These are phyloP conservation scores for Capsicum chinense DNA, from an alignment of 257 asterid species.

Conservation along the genomic window DNA sequence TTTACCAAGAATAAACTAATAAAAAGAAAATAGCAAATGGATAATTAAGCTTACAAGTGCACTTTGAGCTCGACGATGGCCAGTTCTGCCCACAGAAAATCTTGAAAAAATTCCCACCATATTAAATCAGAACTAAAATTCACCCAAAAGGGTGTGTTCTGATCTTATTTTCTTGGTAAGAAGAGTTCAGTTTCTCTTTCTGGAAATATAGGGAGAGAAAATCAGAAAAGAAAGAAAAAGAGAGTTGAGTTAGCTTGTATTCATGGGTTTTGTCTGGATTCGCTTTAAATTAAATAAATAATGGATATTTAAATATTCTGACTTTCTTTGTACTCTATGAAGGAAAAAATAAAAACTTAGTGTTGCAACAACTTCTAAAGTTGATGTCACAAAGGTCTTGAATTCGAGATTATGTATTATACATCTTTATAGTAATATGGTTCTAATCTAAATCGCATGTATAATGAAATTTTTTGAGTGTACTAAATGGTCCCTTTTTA, in stretches of 20 bases:
- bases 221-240: background rate
- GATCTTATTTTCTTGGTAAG: background rate
- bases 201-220: background rate
- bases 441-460: too few relatives aligned
- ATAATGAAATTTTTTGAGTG: too few relatives aligned
- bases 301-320: too few relatives aligned
- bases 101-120: conserved; percentile 95
- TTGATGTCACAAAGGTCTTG: too few relatives aligned
- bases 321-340: too few relatives aligned
- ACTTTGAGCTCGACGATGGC: conserved; percentile 87
- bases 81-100: conserved; percentile 58
- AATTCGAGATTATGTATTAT: too few relatives aligned
- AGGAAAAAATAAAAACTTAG: too few relatives aligned
- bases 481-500: too few relatives aligned
- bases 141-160: conserved; percentile 27
- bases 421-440: too few relatives aligned
- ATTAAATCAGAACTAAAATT: conserved; percentile 27
- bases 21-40: too few relatives aligned
- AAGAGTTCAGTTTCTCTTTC: conserved; percentile 8
- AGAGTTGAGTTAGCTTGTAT: conserved; percentile 10
- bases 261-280: conserved; percentile 39
- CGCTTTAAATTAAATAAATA: background rate
- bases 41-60: conserved; percentile 56
- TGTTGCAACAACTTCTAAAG: too few relatives aligned
- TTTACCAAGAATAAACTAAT: background rate